These are phyloP conservation scores for Tarenaya hassleriana DNA, from an alignment of 345 rosid genomes.

Conservation along the genomic window DNA sequence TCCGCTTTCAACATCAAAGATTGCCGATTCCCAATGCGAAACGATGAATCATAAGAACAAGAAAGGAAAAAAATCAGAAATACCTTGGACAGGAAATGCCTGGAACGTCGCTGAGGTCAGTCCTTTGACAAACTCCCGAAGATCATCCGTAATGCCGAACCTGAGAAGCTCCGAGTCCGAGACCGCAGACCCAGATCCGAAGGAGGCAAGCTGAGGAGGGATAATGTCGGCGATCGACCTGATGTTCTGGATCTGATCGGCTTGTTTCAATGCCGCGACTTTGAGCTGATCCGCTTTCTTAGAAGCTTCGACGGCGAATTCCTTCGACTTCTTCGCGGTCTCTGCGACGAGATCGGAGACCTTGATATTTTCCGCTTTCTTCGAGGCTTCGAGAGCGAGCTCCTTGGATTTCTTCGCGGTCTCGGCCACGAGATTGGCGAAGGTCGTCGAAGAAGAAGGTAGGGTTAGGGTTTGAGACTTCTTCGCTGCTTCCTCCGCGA, in stretches of 20 bases:
- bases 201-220: conserved; percentile 50
- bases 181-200: conserved; percentile 31
- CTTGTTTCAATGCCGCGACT: conserved; percentile 72
- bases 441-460: conserved; percentile 41
- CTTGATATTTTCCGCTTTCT: conserved; percentile 83
- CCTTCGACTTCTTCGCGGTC: conserved; percentile 81
- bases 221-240: conserved; percentile 72
- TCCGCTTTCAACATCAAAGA: not conserved
- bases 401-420: conserved; percentile 89
- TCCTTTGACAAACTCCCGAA: conserved; percentile 76
- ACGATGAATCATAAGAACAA: not conserved
- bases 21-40: not conserved
- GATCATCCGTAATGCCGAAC: conserved; percentile 81
- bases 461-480: conserved; percentile 52
- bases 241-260: conserved; percentile 72
- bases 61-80: not conserved
- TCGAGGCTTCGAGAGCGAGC: conserved; percentile 85
- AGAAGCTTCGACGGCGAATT: conserved; percentile 77
- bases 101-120: conserved; percentile 72
- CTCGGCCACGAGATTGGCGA: conserved; percentile 75
- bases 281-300: conserved; percentile 85
- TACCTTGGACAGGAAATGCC: conserved; percentile 73
- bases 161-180: conserved; percentile 49
- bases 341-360: conserved; percentile 75
- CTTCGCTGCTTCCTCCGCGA: conserved; percentile 86